A percentile compares a stretch with the other conserved stretches of the same genome.
These are phyloP conservation scores for Pichia rugopelliculosa DNA, from an alignment of 805 yeast species.

Conservation along the genomic window DNA sequence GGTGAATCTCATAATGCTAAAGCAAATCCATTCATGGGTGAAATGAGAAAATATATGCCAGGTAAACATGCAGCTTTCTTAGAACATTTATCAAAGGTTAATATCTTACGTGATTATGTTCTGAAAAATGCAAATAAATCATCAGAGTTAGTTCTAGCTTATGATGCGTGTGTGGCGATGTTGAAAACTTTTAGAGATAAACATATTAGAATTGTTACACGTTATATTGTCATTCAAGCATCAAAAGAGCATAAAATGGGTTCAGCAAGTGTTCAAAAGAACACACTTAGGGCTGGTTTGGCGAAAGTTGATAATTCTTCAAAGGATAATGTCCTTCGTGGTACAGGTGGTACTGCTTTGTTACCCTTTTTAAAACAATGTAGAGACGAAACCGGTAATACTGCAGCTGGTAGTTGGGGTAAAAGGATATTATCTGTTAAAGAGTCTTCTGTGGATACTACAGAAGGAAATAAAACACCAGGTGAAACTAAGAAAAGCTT, in stretches of 20 bases:
- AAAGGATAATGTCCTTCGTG: conserved; percentile 51
- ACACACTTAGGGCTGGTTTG: conserved; percentile 60
- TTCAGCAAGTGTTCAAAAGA: conserved; percentile 29
- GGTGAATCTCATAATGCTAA: conserved; percentile 32
- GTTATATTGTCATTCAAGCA: conserved; percentile 79
- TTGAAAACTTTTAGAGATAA: conserved; percentile 82
- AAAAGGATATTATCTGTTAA: conserved; percentile 42
- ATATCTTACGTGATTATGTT: conserved; percentile 63
- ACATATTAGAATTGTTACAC: conserved; percentile 86
- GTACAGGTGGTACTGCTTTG: conserved; percentile 92
- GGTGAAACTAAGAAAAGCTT: neutral
- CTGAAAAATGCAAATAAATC: conserved; percentile 29
- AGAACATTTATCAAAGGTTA: conserved; percentile 46
- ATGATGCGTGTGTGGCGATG: conserved; percentile 88
- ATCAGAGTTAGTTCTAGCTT: conserved; percentile 59
- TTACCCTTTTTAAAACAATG: conserved; percentile 92
- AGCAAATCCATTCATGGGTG: conserved; percentile 52
- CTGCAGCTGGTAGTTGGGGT: conserved; percentile 93
- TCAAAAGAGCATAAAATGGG: conserved; percentile 47
- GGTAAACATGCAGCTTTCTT: conserved; percentile 73
- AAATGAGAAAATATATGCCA: conserved; percentile 90
- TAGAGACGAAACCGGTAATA: conserved; percentile 90
- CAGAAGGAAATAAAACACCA: neutral
- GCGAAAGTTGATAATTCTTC: conserved; percentile 37
- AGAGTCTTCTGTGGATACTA: conserved; percentile 9